Conservation (phyloP, 1,284 basidiomycete species). For the Meira miltonrushii region DNA sequence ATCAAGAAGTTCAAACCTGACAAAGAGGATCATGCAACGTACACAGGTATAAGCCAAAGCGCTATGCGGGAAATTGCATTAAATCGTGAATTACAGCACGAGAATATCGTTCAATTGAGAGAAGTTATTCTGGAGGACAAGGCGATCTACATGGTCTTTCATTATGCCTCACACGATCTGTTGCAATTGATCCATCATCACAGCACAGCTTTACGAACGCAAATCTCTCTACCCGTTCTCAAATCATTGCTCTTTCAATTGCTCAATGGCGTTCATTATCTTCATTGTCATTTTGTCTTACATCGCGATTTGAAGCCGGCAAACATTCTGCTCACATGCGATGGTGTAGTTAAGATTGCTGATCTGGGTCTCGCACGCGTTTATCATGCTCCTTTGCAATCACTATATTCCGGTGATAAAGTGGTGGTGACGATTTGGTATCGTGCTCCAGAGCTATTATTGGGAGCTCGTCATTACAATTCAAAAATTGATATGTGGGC, state of each 20-base stretch:
- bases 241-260: constrained; percentile 93
- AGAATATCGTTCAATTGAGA: constrained; percentile 82
- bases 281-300: constrained; percentile 89
- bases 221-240: constrained; percentile 71
- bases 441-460: constrained; percentile 84
- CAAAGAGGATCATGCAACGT: constrained; percentile 64
- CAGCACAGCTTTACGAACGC: constrained; percentile 73
- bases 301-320: constrained; percentile 97
- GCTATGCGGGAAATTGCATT: constrained; percentile 93
- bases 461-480: constrained; percentile 94
- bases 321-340: constrained; percentile 88
- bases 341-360: constrained; percentile 91
- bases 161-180: constrained; percentile 91
- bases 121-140: constrained; percentile 97
- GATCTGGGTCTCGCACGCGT: constrained; percentile 90
- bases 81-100: constrained; percentile 87
- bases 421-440: constrained; percentile 99
- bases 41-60: constrained; percentile 95
- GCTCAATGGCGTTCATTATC: constrained; percentile 87
- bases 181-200: constrained; percentile 95
- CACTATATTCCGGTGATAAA: constrained; percentile 75
- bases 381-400: constrained; percentile 75
- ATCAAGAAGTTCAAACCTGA: constrained; percentile 99
- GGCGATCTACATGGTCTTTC: constrained; percentile 83
- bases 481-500: constrained; percentile 98